Evolutionary conservation across 75 land plant species (phyloP), one percentile per base, ranked within the genome.

Genomic region (Isoetes taiwanensis): DNA sequence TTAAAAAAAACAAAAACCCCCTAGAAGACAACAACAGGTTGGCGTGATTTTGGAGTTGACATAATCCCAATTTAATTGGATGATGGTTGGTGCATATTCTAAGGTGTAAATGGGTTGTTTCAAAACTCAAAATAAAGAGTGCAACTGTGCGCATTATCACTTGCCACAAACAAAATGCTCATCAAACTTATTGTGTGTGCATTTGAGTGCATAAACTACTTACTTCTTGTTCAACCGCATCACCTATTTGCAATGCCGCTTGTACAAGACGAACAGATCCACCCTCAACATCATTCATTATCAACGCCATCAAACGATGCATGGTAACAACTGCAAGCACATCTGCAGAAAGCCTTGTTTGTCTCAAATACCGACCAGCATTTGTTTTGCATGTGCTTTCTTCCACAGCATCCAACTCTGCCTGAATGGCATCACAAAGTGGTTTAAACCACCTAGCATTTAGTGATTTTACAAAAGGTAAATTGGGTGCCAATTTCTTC

Each of bases 161-260:
- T n/a, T n/a, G n/a, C n/a, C n/a, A n/a, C n/a, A n/a, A n/a, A n/a
- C 26, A 24, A 21, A 54, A 24, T 3, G 56, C 5, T 26, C 56
- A 5, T 62, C 33, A 48, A 46, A 20, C 14, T 25, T 9, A 11
- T 31, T 37, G 39, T 14, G 39, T 10, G 14, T n/a, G 39, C 9
- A 14, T 10, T 10, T 10, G 39, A 37, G 23, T n/a, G 29, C 3
- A n/a, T 11, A 53, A 11, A 35, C 26, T 29, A 50, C 70, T 14
- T 29, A 87, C 97, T 88, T 91, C 97, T 30, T 91, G 71, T 52
- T 91, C 97, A 57, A 91, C 72, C 38, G 94, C 89, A 59, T 86
- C 95, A 4, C 97, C 97, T 30, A 91, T 69, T 0, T 39, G 46
- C 38, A 66, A 37, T 17, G 86, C 82, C 9, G 97, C 85, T 4